Evolutionary conservation across 257 asterid species (phyloP).

Genomic region (Thymus mandschuricus): DNA sequence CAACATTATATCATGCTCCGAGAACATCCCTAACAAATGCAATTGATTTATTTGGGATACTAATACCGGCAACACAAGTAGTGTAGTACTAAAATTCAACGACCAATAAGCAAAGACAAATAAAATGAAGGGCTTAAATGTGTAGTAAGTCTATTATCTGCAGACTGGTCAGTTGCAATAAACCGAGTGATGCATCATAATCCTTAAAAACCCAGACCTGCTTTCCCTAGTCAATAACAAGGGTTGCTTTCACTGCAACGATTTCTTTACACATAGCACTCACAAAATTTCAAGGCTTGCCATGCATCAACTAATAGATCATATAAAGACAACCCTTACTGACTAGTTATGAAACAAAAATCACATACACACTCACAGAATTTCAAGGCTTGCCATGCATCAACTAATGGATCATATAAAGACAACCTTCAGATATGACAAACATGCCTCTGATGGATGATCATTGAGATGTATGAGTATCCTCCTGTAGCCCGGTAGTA

Average conservation of each 20-base stretch:
- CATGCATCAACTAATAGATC: no score
- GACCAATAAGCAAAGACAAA: no score
- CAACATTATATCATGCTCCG: no score
- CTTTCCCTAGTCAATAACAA: neutral
- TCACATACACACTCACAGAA: neutral
- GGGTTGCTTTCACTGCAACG: constrained; percentile 2
- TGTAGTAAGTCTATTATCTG: neutral
- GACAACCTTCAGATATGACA: constrained; percentile 2
- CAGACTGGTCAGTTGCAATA: neutral
- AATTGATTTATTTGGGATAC: no score
- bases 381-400: neutral
- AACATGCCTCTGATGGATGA: neutral
- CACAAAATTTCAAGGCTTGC: neutral
- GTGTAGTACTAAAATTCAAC: no score
- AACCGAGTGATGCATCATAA: neutral
- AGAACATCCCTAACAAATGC: no score
- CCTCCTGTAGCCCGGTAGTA: neutral
- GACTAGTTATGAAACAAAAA: constrained; percentile 7
- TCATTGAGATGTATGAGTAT: neutral
- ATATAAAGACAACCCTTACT: neutral
- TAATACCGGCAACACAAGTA: no score
- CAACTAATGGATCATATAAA: neutral
- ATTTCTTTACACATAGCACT: constrained; percentile 6
- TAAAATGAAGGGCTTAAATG: neutral
- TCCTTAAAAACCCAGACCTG: neutral